These are phyloP conservation scores for Phyllosticta capitalensis DNA, from an alignment of 2,329 filamentous ascomycete species.

Conservation along the genomic window DNA sequence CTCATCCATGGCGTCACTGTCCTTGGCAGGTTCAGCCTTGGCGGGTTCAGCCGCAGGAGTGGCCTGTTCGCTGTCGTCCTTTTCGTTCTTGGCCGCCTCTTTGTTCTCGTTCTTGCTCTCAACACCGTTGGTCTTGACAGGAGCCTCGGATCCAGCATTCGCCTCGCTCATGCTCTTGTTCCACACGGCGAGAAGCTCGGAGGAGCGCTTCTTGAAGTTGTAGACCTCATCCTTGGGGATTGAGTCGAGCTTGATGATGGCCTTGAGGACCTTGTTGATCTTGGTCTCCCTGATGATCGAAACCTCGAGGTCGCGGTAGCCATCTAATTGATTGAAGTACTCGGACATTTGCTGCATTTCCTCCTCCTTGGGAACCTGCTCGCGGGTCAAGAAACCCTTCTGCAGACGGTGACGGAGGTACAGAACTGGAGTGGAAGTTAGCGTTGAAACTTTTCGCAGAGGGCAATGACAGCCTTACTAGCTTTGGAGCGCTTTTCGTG, in stretches of 20 bases:
- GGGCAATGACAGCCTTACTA: conserved; percentile 25
- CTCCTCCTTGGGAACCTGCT: conserved; percentile 75
- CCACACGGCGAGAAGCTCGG: conserved; percentile 77
- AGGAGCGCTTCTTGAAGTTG: conserved; percentile 76
- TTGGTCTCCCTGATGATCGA: conserved; percentile 85
- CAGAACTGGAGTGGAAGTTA: conserved; percentile 47
- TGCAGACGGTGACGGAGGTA: conserved; percentile 92
- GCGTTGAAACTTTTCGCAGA: not conserved
- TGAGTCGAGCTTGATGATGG: conserved; percentile 74
- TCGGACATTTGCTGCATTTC: conserved; percentile 74
- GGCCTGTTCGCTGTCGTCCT: conserved; percentile 18
- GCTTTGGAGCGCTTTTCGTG: conserved; percentile 51
- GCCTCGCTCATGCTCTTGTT: conserved; percentile 57
- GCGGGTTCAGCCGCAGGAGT: conserved; percentile 16
- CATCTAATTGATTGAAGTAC: conserved; percentile 72
- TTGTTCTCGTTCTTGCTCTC: conserved; percentile 16
- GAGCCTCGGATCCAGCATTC: conserved; percentile 27
- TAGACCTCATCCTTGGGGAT: conserved; percentile 87
- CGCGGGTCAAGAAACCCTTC: conserved; percentile 80
- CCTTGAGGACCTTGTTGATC: conserved; percentile 97
- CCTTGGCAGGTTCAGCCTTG: conserved; percentile 26
- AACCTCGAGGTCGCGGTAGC: conserved; percentile 70
- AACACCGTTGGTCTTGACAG: conserved; percentile 34
- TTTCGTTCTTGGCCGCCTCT: conserved; percentile 21
- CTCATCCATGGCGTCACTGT: conserved; percentile 27